phyloP scores from a whole-genome alignment of 495 filamentous ascomycete genomes.

The Penicillium malachiteum region DNA sequence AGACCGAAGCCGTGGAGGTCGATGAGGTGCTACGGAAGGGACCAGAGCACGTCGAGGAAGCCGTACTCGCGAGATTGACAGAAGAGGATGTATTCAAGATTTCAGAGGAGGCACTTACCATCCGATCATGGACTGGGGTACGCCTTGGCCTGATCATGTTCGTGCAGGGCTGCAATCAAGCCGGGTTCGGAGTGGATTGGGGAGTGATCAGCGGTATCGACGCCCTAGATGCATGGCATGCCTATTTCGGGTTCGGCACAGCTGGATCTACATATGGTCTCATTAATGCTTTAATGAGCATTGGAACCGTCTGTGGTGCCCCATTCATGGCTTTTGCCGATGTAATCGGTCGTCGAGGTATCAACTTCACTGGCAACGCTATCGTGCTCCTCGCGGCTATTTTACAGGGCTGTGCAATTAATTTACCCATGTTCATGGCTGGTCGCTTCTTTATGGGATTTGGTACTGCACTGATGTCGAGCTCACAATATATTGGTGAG shows the following conservation, averaged over 20 bases:
- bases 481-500: constrained; percentile 46
- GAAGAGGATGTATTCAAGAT: constrained; percentile 38
- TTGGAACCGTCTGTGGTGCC: constrained; percentile 37
- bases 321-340: constrained; percentile 38
- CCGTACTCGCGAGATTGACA: constrained; percentile 35
- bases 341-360: constrained; percentile 39
- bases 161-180: constrained; percentile 41
- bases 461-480: constrained; percentile 37
- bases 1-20: background rate
- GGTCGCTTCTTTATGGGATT: constrained; percentile 45
- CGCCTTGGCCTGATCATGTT: constrained; percentile 39
- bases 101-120: constrained; percentile 28
- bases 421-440: constrained; percentile 38
- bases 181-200: constrained; percentile 46
- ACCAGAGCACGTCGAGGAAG: constrained; percentile 33
- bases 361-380: constrained; percentile 40
- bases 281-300: constrained; percentile 41
- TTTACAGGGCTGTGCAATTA: constrained; percentile 37
- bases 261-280: constrained; percentile 31
- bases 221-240: constrained; percentile 30
- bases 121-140: constrained; percentile 34
- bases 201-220: constrained; percentile 42
- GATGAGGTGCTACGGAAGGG: constrained; percentile 12
- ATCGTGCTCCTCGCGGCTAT: constrained; percentile 38
- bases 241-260: constrained; percentile 30